Conservation (phyloP, 805 yeast genomes). For the Metschnikowia lachancei region DNA sequence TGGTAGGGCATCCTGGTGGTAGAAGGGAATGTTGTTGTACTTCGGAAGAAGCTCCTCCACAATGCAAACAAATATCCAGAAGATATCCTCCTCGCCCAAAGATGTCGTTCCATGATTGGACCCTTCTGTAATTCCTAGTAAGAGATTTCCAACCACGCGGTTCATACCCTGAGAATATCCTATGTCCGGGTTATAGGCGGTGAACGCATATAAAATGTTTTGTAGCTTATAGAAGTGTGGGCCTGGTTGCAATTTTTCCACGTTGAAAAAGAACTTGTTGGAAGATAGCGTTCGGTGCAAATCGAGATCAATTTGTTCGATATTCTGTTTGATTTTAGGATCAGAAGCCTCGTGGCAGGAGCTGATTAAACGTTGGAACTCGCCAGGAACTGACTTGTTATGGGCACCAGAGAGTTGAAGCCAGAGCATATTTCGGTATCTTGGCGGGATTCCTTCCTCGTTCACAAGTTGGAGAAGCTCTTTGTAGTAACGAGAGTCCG, state of each 20-base stretch:
- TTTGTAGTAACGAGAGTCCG: slow-evolving; percentile 10
- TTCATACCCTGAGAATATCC: slow-evolving; percentile 66
- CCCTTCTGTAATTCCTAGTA: slow-evolving; percentile 35
- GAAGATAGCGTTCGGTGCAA: slow-evolving; percentile 54
- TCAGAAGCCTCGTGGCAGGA: not conserved
- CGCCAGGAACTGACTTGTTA: slow-evolving; percentile 44
- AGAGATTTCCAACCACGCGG: slow-evolving; percentile 51
- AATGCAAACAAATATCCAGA: slow-evolving; percentile 51
- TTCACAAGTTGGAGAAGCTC: slow-evolving; percentile 31
- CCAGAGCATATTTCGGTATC: slow-evolving; percentile 50
- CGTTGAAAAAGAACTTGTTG: slow-evolving; percentile 46
- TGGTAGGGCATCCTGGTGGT: slow-evolving; percentile 17
- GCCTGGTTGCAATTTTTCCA: slow-evolving; percentile 43
- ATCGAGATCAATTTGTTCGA: slow-evolving; percentile 52
- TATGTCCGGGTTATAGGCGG: slow-evolving; percentile 43
- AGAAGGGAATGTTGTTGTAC: slow-evolving; percentile 29
- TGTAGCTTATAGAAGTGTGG: slow-evolving; percentile 50
- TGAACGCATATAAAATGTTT: slow-evolving; percentile 49
- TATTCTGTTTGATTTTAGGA: slow-evolving; percentile 22
- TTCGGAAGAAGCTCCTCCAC: slow-evolving; percentile 49
- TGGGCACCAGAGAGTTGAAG: slow-evolving; percentile 52
- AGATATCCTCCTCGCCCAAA: slow-evolving; percentile 46
- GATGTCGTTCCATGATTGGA: slow-evolving; percentile 10
- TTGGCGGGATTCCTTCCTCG: slow-evolving; percentile 47
- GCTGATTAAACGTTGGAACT: slow-evolving; percentile 36